These are phyloP conservation scores for Pestalotiopsis sp. DNA, from an alignment of 2,329 filamentous ascomycete species.

Conservation along the genomic window DNA sequence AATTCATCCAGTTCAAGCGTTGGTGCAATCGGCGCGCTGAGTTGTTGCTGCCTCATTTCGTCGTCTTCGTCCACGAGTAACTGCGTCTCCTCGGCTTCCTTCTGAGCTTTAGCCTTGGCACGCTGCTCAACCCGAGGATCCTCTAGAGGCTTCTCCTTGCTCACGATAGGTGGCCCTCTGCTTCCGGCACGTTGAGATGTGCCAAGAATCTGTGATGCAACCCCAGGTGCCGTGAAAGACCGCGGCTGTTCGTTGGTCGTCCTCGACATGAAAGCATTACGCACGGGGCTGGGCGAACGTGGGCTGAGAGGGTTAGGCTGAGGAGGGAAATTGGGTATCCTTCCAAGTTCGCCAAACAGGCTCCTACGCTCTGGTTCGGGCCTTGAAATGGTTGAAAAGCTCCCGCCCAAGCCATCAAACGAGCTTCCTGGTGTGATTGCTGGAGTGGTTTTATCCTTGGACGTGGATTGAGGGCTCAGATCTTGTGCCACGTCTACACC, in stretches of 20 bases:
- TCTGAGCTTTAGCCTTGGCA: constrained; percentile 51
- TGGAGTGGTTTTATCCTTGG: constrained; percentile 42
- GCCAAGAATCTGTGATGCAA: constrained; percentile 55
- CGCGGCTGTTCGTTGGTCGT: constrained; percentile 50
- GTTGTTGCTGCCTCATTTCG: constrained; percentile 63
- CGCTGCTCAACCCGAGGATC: constrained; percentile 52
- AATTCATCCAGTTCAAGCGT: constrained; percentile 67
- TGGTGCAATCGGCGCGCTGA: constrained; percentile 61
- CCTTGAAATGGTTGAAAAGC: constrained; percentile 47
- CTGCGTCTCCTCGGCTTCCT: constrained; percentile 57
- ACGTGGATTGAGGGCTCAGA: constrained; percentile 52
- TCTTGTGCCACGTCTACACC: constrained; percentile 67
- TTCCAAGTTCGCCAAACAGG: constrained; percentile 56
- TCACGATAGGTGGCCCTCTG: constrained; percentile 39
- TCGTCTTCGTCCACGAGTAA: constrained; percentile 68
- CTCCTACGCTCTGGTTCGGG: constrained; percentile 43
- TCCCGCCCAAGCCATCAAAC: constrained; percentile 48
- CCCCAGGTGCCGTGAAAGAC: constrained; percentile 61
- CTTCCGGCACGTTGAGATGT: constrained; percentile 36
- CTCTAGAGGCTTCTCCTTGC: constrained; percentile 38
- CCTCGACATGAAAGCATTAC: constrained; percentile 55
- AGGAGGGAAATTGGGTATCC: constrained; percentile 55
- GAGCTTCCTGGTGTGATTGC: constrained; percentile 59
- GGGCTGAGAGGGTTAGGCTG: constrained; percentile 58
- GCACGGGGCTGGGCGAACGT: constrained; percentile 71